Evolutionary conservation across 495 filamentous ascomycete species (phyloP), one percentile per base, ranked within the genome.

Genomic region (Daldinia decipiens): DNA sequence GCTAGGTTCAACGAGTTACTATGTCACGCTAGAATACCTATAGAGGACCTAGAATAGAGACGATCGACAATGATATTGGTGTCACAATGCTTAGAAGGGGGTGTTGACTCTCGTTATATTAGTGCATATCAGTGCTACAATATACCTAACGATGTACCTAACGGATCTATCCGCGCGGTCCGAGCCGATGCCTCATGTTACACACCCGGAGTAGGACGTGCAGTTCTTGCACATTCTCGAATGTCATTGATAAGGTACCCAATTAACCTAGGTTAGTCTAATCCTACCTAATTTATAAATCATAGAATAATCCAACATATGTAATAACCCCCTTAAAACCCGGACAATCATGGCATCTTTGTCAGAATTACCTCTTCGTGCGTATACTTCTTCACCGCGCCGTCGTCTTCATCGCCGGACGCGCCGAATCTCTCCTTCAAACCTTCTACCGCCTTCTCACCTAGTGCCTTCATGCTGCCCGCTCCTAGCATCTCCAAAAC

Each of bases 1-100:
- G n/a, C 17, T 54, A 52, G 32, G 17, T 43, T 59, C 12, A 5
- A 63, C 24, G 34, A n/a, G 7, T 34, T 9, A 4, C 21, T 3
- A 53, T 26, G 19, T 26, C 8, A 32, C 39, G 47, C 36, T 65
- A 64, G 56, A 65, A 54, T 59, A 56, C 24, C 21, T 29, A 45
- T 27, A 52, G 47, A 52, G 9, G 47, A 15, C 21, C 21, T n/a
- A 52, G 21, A 29, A 29, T 29, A 47, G n/a, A 19, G 19, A 19
- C 7, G n/a, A 8, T 9, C 19, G n/a, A 19, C 19, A 47, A 21
- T 47, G 43, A 47, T 47, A 24, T 17, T 19, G 9, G 24, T 47
- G 17, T 47, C 7, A 24, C 43, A 47, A 21, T 47, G 8, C 7
- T 17, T 21, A 11, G 24, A 19, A 27, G 12, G 6, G 24, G 40